Evolutionary conservation across 1,139 yeast genomes (phyloP), one percentile per base, ranked within the genome.

Genomic region (Kodamaea anthophila): DNA sequence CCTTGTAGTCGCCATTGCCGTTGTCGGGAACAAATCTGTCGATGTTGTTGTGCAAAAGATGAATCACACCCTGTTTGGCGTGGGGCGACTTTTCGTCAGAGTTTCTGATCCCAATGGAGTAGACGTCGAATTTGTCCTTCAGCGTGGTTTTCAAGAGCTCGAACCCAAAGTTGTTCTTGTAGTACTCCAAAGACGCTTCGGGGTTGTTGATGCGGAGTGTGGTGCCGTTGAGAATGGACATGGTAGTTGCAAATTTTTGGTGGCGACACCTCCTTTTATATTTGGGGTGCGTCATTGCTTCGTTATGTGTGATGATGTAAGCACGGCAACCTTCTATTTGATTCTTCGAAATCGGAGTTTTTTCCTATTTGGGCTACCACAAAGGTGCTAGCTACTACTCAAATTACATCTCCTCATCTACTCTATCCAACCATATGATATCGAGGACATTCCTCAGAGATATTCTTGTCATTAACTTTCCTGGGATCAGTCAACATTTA

Each of bases 191-290:
- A 12, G 94, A 74, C 11, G 63, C 70, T 49, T 74, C 69, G 18
- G 96, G 93, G 51, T 88, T 87, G 51, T 85, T 81, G 46, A 91
- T 74, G 46, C 96, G 77, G 34, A 91, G 57, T 61, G 91, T 74
- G 5, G 87, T 77, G 52, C 77, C 84, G 60, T 80, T 82, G 45
- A 78, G 59, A 11, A 59, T 40, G 38, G 71, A 65, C 1, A 11
- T 24, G 21, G 15, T 5, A 11, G 18, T 16, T 16, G 18, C 9
- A 6, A 6, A 16, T 6, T 16, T 16, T 16, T 6, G 18, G 18
- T 16, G 18, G n/a, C n/a, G n/a, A n/a, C n/a, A n/a, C n/a, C n/a
- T n/a, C n/a, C n/a, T n/a, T n/a, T n/a, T n/a, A n/a, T n/a, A n/a
- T n/a, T n/a, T n/a, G n/a, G n/a, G n/a, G n/a, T n/a, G n/a, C n/a